Evolutionary conservation across 1,284 basidiomycete species (phyloP).

Genomic region (Lentinula novae-zelandiae): DNA sequence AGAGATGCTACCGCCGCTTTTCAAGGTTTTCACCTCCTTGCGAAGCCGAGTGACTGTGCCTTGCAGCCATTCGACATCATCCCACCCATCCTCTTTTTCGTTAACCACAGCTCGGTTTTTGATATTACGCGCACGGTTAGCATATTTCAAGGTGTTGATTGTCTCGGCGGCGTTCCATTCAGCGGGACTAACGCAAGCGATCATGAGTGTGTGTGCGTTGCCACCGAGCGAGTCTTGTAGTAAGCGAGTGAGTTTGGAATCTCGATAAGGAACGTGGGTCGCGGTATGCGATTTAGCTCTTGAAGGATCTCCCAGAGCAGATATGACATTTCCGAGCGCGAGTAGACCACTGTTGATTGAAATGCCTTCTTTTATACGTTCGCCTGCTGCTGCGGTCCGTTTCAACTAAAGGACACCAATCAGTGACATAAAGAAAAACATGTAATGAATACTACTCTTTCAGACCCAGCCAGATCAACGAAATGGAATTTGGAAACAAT

Average conservation of each 20-base stretch:
- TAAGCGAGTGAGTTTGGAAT: slow-evolving; percentile 92
- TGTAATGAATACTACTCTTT: slow-evolving; percentile 60
- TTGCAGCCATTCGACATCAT: slow-evolving; percentile 96
- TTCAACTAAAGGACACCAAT: slow-evolving; percentile 59
- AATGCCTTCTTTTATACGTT: slow-evolving; percentile 95
- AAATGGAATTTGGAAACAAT: slow-evolving; percentile 98
- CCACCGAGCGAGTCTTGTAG: slow-evolving; percentile 98
- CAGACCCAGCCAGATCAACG: slow-evolving; percentile 95
- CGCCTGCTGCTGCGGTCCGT: slow-evolving; percentile 89
- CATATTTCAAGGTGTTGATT: slow-evolving; percentile 97
- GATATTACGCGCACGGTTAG: slow-evolving; percentile 96
- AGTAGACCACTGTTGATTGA: slow-evolving; percentile 96
- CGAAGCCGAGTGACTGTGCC: slow-evolving; percentile 79
- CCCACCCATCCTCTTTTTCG: slow-evolving; percentile 97
- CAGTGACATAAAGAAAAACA: slow-evolving; percentile 13
- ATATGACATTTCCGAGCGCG: slow-evolving; percentile 97
- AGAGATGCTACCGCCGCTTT: slow-evolving; percentile 52
- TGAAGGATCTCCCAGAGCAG: slow-evolving; percentile 93
- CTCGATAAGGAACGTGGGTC: slow-evolving; percentile 92
- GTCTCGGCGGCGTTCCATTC: slow-evolving; percentile 97
- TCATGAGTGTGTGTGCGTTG: slow-evolving; percentile 98
- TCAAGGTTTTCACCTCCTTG: slow-evolving; percentile 78
- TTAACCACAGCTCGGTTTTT: slow-evolving; percentile 93
- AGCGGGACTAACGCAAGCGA: slow-evolving; percentile 93
- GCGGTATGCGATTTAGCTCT: slow-evolving; percentile 73